These are phyloP conservation scores for Arthrinium puccinioides DNA, from an alignment of 2,329 filamentous ascomycete genomes.

Conservation along the genomic window DNA sequence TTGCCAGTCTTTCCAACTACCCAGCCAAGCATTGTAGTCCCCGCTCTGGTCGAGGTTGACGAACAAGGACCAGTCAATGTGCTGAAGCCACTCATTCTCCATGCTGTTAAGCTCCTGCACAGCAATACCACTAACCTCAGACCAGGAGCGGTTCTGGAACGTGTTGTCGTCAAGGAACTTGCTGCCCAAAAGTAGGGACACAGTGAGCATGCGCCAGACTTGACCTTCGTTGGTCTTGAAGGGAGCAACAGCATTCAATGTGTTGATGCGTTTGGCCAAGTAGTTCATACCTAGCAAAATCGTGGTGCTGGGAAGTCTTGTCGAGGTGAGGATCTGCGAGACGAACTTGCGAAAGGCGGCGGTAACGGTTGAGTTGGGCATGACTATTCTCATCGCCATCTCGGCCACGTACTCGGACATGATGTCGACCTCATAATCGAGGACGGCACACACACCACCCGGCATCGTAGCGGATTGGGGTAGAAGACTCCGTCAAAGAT, in stretches of 20 bases:
- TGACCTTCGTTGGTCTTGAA: conserved; percentile 59
- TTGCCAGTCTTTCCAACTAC: conserved; percentile 53
- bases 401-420: conserved; percentile 95
- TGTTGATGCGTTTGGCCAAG: conserved; percentile 73
- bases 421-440: conserved; percentile 93
- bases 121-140: conserved; percentile 84
- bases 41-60: conserved; percentile 74
- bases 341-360: conserved; percentile 86
- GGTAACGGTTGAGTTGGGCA: conserved; percentile 47
- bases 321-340: conserved; percentile 82
- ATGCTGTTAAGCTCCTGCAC: conserved; percentile 78
- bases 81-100: conserved; percentile 80
- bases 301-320: conserved; percentile 81
- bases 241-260: conserved; percentile 48
- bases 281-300: conserved; percentile 90
- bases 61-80: conserved; percentile 79
- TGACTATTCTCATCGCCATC: conserved; percentile 61
- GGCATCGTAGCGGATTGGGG: conserved; percentile 46
- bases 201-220: conserved; percentile 81
- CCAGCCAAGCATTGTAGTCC: conserved; percentile 58
- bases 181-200: conserved; percentile 78
- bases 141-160: conserved; percentile 95
- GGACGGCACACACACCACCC: conserved; percentile 84
- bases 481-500: conserved; percentile 20
- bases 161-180: conserved; percentile 97